phyloP scores from a whole-genome alignment of 2,329 filamentous ascomycete genomes.

The Pseudogymnoascus sp. region DNA sequence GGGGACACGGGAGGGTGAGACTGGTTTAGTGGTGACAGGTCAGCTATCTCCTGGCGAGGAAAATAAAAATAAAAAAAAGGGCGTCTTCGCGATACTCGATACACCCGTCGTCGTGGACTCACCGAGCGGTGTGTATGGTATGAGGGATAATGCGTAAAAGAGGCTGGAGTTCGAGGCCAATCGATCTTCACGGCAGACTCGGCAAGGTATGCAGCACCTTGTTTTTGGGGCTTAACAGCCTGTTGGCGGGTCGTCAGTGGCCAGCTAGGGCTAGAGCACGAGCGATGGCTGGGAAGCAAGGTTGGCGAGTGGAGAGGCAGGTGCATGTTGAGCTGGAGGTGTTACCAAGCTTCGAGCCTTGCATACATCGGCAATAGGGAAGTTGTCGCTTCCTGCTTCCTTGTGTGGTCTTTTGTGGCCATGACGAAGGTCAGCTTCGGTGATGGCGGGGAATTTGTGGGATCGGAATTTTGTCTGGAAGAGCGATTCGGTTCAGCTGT shows the following conservation, averaged over 20 bases:
- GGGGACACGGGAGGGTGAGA: not conserved
- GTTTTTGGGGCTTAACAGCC: not conserved
- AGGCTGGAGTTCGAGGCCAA: not conserved
- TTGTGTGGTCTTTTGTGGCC: not conserved
- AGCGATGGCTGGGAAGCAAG: not conserved
- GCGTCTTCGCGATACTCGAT: not conserved
- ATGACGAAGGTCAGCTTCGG: not conserved
- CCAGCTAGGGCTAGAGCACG: not conserved
- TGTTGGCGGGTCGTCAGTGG: not conserved
- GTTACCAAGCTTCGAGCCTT: not conserved
- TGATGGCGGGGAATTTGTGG: not conserved
- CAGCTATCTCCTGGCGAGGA: not conserved
- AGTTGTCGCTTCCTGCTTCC: not conserved
- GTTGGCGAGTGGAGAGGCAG: not conserved
- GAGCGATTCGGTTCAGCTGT: not conserved
- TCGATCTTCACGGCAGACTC: not conserved
- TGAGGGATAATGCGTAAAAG: not conserved
- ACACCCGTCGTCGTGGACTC: not conserved
- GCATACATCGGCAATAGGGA: not conserved
- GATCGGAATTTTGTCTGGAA: not conserved
- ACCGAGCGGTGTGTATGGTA: not conserved
- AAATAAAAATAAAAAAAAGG: not conserved
- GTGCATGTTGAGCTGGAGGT: not conserved
- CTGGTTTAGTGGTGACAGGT: not conserved
- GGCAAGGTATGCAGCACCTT: not conserved